These are phyloP conservation scores for Entophlyctis luteolus DNA, from an alignment of 192 early-diverging fungal genomes.

Conservation along the genomic window DNA sequence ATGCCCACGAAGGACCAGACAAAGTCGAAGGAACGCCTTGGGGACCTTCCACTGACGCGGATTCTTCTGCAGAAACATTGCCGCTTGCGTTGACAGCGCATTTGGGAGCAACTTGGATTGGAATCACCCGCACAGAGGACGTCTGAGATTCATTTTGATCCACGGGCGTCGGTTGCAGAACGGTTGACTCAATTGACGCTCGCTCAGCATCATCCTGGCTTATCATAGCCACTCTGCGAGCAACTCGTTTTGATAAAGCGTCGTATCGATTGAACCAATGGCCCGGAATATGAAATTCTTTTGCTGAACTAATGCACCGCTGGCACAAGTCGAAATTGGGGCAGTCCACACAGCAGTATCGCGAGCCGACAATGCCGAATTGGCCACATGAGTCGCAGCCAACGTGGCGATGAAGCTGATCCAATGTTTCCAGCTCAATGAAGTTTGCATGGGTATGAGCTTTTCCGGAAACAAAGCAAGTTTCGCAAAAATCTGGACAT, in stretches of 20 bases:
- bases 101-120: no score
- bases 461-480: slow-evolving; percentile 4
- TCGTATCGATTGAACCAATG: slow-evolving; percentile 30
- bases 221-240: no score
- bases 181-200: no score
- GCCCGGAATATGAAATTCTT: background rate
- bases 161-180: no score
- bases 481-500: slow-evolving; percentile 18
- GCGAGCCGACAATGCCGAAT: slow-evolving; percentile 19
- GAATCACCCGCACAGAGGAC: no score
- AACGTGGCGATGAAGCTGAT: slow-evolving; percentile 16
- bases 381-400: slow-evolving; percentile 23
- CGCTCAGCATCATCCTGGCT: no score
- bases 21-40: background rate
- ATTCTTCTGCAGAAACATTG: background rate
- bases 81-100: no score
- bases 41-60: background rate
- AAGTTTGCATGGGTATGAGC: slow-evolving; percentile 9
- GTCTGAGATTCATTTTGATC: no score
- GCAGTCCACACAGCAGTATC: slow-evolving; percentile 33
- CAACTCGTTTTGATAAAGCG: no score
- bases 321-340: slow-evolving; percentile 29
- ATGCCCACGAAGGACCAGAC: background rate
- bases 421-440: background rate
- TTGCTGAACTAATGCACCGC: slow-evolving; percentile 1